phyloP scores from a whole-genome alignment of 2,329 filamentous ascomycete genomes.

The Waltergamsia citrina region DNA sequence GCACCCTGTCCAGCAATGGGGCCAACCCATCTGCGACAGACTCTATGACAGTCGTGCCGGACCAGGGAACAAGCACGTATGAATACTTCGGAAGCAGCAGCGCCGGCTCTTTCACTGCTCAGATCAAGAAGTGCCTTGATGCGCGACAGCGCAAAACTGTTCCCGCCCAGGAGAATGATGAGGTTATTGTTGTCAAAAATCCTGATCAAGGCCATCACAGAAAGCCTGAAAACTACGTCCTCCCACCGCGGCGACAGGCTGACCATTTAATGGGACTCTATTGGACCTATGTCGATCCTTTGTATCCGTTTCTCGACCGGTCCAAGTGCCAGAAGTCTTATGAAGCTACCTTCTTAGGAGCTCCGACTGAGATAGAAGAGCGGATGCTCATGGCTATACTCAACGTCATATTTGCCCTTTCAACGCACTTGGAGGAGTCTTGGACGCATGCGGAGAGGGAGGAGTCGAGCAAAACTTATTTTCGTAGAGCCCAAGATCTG shows the following conservation, averaged over 20 bases:
- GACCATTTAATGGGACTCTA: slow-evolving; percentile 34
- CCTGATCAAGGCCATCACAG: no score
- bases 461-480: slow-evolving; percentile 27
- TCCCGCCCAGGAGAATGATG: no score
- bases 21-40: slow-evolving; percentile 24
- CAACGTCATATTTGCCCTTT: slow-evolving; percentile 35
- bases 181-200: no score
- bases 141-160: no score
- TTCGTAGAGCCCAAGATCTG: slow-evolving; percentile 29
- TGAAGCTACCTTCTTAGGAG: slow-evolving; percentile 27
- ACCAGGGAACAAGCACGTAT: slow-evolving; percentile 26
- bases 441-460: slow-evolving; percentile 27
- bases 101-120: slow-evolving; percentile 33
- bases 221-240: slow-evolving; percentile 30
- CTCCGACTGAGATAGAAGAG: slow-evolving; percentile 24
- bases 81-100: slow-evolving; percentile 38
- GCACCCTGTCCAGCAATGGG: background rate
- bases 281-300: slow-evolving; percentile 33
- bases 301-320: slow-evolving; percentile 34
- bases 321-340: slow-evolving; percentile 26
- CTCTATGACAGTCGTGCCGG: slow-evolving; percentile 34
- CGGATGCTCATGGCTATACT: slow-evolving; percentile 31
- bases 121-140: slow-evolving; percentile 34
- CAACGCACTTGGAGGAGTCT: slow-evolving; percentile 31
- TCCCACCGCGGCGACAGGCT: slow-evolving; percentile 32